phyloP scores from a whole-genome alignment of 371 early-diverging fungal genomes.

The Mucor sp. region DNA sequence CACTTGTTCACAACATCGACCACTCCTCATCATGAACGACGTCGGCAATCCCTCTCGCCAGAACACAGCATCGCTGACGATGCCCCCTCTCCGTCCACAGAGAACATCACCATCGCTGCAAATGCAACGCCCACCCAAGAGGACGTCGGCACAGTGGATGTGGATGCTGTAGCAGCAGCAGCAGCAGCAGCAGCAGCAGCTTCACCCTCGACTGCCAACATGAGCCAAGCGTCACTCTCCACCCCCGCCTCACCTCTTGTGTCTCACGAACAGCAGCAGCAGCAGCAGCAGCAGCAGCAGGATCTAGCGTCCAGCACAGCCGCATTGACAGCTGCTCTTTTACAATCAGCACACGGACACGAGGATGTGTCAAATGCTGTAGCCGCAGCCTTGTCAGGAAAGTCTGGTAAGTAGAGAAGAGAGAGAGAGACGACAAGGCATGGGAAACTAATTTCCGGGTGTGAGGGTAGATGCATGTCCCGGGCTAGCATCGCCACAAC shows the following conservation, averaged over 20 bases:
- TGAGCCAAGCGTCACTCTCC: neutral
- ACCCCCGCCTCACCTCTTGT: neutral
- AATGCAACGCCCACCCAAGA: conserved; percentile 1
- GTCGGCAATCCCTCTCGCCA: neutral
- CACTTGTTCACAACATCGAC: conserved; percentile 37
- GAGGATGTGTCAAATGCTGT: conserved; percentile 32
- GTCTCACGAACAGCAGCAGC: neutral
- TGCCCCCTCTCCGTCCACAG: conserved; percentile 12
- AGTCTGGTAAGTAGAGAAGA: conserved; percentile 27
- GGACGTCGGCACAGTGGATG: neutral
- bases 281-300: conserved; percentile 7
- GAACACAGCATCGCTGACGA: conserved; percentile 15
- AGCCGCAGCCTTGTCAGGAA: conserved; percentile 37
- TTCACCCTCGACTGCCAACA: conserved; percentile 11
- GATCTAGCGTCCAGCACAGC: conserved; percentile 18
- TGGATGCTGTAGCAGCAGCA: neutral
- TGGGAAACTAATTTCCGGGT: neutral
- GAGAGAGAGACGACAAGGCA: neutral
- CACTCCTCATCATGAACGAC: conserved; percentile 6
- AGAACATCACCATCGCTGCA: conserved; percentile 13
- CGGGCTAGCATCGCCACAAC: neutral
- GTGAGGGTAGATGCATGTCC: neutral
- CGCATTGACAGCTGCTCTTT: conserved; percentile 31
- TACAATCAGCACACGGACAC: conserved; percentile 23
- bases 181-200: neutral